These are phyloP conservation scores for Fragaria nilgerrensis DNA, from an alignment of 306 rosid species.

Conservation along the genomic window DNA sequence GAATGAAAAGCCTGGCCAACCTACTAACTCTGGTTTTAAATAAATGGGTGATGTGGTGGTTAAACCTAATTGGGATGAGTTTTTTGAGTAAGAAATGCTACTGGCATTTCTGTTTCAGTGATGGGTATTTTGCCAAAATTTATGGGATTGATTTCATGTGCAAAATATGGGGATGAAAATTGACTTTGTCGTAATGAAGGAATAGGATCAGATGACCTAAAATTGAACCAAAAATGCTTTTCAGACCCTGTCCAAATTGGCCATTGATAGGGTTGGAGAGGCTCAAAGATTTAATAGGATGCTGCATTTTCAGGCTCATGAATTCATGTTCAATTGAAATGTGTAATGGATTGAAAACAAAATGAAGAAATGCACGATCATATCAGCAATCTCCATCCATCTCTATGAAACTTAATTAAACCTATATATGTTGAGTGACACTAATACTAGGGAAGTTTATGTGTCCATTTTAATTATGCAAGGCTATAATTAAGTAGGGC, in stretches of 20 bases:
- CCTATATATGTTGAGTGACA: not conserved
- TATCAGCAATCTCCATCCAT: not conserved
- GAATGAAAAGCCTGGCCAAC: constrained; percentile 27
- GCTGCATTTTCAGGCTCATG: not conserved
- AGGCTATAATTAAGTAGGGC: not conserved
- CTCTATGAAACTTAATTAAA: not conserved
- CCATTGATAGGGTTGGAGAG: not conserved
- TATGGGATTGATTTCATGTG: not conserved
- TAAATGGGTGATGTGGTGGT: constrained; percentile 4
- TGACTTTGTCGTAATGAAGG: not conserved
- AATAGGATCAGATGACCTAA: not conserved
- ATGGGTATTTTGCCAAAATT: not conserved
- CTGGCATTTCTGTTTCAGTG: not conserved
- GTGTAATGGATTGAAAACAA: not conserved
- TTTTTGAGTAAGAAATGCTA: not conserved
- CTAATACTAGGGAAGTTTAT: not conserved
- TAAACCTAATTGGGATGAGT: constrained; percentile 7
- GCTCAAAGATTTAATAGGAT: not conserved
- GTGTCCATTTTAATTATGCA: not conserved
- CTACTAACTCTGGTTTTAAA: constrained; percentile 7
- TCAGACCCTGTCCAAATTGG: not conserved
- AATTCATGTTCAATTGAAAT: not conserved
- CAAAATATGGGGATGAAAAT: not conserved
- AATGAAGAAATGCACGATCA: not conserved
- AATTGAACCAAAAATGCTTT: not conserved